phyloP scores from a whole-genome alignment of 257 asterid genomes.

The Solanum pimpinellifolium region DNA sequence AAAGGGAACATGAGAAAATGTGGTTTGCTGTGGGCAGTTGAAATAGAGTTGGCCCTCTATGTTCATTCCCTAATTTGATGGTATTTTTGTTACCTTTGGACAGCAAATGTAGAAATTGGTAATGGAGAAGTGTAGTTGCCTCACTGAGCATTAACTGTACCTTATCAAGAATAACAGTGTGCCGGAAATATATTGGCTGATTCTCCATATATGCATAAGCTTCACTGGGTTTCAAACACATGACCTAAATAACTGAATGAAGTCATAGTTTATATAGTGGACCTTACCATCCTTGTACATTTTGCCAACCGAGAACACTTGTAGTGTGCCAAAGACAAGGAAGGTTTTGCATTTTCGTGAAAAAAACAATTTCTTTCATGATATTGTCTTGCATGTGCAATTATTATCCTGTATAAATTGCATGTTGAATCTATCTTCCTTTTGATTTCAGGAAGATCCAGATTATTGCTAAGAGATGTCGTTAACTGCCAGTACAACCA shows the following conservation, averaged over 20 bases:
- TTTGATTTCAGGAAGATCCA: background rate
- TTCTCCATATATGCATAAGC: background rate
- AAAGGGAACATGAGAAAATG: background rate
- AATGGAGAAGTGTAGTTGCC: background rate
- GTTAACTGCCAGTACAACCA: conserved; percentile 17
- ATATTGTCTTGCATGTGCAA: background rate
- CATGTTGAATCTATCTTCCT: background rate
- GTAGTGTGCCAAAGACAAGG: background rate
- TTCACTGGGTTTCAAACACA: background rate
- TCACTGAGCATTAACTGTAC: background rate
- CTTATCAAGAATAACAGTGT: background rate
- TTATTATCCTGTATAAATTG: background rate
- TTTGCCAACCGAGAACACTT: background rate
- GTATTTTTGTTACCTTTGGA: background rate
- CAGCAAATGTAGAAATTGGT: background rate
- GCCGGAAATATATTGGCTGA: background rate
- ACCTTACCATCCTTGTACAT: background rate
- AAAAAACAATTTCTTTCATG: background rate
- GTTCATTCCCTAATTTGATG: background rate
- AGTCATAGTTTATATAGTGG: background rate
- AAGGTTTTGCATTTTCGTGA: background rate
- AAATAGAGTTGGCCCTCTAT: background rate
- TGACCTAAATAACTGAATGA: background rate
- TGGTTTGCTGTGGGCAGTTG: background rate
- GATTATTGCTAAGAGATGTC: conserved; percentile 19